These are phyloP conservation scores for Hemerocallis citrina DNA, from an alignment of 106 monocot species.

Conservation along the genomic window DNA sequence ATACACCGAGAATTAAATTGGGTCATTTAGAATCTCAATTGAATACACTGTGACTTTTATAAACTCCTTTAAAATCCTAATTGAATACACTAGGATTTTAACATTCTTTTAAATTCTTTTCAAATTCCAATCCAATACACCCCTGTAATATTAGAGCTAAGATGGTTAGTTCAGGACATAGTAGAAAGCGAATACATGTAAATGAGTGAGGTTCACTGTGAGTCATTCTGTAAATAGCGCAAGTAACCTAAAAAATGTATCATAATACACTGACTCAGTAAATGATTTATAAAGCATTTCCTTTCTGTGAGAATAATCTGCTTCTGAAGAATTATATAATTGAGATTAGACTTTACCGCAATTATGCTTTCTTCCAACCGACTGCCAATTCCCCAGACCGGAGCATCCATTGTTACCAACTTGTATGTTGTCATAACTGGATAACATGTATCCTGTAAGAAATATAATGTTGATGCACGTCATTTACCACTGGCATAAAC, in stretches of 20 bases:
- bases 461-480: neutral
- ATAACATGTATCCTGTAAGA: slow-evolving; percentile 33
- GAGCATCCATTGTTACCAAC: slow-evolving; percentile 46
- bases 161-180: neutral
- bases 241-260: neutral
- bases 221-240: neutral
- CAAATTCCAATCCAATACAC: too few species aligned
- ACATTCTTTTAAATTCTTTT: too few species aligned
- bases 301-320: too few species aligned
- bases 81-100: too few species aligned
- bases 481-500: neutral
- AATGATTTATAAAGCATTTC: too few species aligned
- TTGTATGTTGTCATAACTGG: slow-evolving; percentile 63
- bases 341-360: slow-evolving; percentile 18
- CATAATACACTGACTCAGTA: too few species aligned
- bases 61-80: too few species aligned
- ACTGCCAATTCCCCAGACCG: slow-evolving; percentile 42
- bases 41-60: too few species aligned
- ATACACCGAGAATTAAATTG: too few species aligned
- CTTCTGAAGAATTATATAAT: neutral
- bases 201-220: neutral
- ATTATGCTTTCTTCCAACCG: slow-evolving; percentile 36
- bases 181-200: neutral
- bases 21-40: too few species aligned
- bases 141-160: too few species aligned